These are phyloP conservation scores for Citrullus amarus DNA, from an alignment of 306 rosid species.

Conservation along the genomic window DNA sequence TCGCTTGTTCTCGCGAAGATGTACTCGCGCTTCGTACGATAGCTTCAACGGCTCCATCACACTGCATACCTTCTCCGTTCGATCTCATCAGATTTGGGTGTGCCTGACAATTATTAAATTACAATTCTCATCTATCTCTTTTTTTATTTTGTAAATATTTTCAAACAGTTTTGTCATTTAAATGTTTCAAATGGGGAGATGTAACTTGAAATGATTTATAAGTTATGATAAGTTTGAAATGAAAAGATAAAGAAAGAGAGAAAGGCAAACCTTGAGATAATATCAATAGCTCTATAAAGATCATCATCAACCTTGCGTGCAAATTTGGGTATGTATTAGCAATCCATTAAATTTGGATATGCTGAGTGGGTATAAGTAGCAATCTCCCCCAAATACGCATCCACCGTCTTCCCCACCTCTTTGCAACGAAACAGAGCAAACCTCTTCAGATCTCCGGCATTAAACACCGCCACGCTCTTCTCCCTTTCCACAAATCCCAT, in stretches of 20 bases:
- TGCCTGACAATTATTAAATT: constrained; percentile 24
- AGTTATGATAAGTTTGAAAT: no score
- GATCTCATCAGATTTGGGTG: constrained; percentile 66
- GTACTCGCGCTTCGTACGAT: constrained; percentile 72
- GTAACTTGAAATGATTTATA: no score
- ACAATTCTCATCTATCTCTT: no score
- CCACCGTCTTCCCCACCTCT: constrained; percentile 74
- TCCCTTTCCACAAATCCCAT: constrained; percentile 54
- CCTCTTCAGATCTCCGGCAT: constrained; percentile 32
- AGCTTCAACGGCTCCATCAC: constrained; percentile 72
- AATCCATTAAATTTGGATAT: constrained; percentile 49
- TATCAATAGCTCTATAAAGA: constrained; percentile 75
- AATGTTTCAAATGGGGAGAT: no score
- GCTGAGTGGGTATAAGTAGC: constrained; percentile 57
- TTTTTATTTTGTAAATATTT: no score
- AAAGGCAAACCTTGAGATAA: constrained; percentile 59
- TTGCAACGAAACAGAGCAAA: constrained; percentile 47
- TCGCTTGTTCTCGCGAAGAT: constrained; percentile 78
- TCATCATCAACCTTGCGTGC: constrained; percentile 80
- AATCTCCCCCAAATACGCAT: constrained; percentile 81
- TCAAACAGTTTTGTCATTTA: no score
- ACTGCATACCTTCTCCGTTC: constrained; percentile 84
- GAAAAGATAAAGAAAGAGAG: no score
- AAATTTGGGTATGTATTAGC: constrained; percentile 63
- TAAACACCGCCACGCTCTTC: constrained; percentile 55